These are phyloP conservation scores for Neoboletus brunneissimus DNA, from an alignment of 768 basidiomycete species.

Conservation along the genomic window DNA sequence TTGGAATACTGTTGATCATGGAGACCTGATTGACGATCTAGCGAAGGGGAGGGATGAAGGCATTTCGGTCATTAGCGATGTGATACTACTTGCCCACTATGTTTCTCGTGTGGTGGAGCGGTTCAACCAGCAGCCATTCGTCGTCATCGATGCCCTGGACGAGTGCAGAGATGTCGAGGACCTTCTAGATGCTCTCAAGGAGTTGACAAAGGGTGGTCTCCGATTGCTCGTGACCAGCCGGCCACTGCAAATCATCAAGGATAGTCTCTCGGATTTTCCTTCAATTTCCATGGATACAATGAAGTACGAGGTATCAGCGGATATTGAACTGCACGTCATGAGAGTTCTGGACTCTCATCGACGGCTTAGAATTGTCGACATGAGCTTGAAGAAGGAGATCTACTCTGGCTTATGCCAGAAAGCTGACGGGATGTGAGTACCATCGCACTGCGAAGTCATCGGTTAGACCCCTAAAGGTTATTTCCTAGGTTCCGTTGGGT, in stretches of 20 bases:
- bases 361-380: neutral
- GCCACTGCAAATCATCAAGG: slow-evolving; percentile 4
- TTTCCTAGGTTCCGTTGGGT: slow-evolving; percentile 10
- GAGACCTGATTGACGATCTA: neutral
- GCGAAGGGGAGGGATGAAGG: neutral
- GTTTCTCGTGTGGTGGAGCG: neutral
- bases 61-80: neutral
- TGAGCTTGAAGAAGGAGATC: slow-evolving; percentile 6
- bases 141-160: slow-evolving; percentile 13
- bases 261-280: neutral
- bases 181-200: neutral
- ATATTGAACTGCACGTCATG: neutral
- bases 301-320: neutral
- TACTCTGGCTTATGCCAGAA: neutral
- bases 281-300: neutral
- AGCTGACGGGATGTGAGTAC: slow-evolving; percentile 11
- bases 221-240: slow-evolving; percentile 10
- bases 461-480: no score
- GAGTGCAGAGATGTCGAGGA: slow-evolving; percentile 10
- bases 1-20: neutral
- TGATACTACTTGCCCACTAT: neutral
- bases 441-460: no score
- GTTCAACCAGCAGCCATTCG: neutral
- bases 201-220: neutral
- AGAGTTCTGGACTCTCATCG: slow-evolving; percentile 4